Conservation (phyloP, 371 early-diverging fungal genomes). For the Amoeboaphelidium occidentale region DNA sequence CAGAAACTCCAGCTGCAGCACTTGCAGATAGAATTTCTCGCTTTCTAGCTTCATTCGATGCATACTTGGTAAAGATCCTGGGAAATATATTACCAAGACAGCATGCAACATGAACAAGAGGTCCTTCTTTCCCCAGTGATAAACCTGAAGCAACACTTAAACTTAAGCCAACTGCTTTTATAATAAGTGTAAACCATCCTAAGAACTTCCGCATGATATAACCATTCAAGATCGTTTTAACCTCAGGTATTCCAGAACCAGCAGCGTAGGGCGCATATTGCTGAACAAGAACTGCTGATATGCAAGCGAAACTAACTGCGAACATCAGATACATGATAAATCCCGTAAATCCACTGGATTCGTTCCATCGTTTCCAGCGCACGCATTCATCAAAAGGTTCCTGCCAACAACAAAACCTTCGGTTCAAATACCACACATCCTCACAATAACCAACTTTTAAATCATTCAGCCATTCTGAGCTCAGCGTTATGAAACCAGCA, state of each 20-base stretch:
- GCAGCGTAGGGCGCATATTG: conserved; percentile 1
- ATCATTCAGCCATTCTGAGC: background rate
- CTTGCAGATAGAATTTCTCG: conserved; percentile 80
- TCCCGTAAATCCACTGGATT: too few species aligned
- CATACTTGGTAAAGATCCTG: conserved; percentile 54
- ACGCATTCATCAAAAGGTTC: background rate
- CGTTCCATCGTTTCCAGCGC: background rate
- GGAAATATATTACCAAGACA: conserved; percentile 73
- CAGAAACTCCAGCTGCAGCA: conserved; percentile 78
- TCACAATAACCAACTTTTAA: background rate
- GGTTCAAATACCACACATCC: background rate
- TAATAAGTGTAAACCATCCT: conserved; percentile 50
- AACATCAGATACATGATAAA: background rate
- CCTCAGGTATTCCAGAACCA: conserved; percentile 2
- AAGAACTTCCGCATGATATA: conserved; percentile 73
- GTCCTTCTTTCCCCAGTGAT: conserved; percentile 80
- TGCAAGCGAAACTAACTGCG: background rate
- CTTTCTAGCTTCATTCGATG: conserved; percentile 37
- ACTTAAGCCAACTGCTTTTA: conserved; percentile 61
- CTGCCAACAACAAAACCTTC: background rate
- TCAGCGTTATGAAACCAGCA: background rate
- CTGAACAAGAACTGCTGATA: background rate
- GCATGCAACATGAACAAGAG: conserved; percentile 76
- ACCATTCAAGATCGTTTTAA: conserved; percentile 72
- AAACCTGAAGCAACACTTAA: conserved; percentile 68